Conservation (phyloP, 2,329 filamentous ascomycete species). For the Clonostachys rhizophaga region DNA sequence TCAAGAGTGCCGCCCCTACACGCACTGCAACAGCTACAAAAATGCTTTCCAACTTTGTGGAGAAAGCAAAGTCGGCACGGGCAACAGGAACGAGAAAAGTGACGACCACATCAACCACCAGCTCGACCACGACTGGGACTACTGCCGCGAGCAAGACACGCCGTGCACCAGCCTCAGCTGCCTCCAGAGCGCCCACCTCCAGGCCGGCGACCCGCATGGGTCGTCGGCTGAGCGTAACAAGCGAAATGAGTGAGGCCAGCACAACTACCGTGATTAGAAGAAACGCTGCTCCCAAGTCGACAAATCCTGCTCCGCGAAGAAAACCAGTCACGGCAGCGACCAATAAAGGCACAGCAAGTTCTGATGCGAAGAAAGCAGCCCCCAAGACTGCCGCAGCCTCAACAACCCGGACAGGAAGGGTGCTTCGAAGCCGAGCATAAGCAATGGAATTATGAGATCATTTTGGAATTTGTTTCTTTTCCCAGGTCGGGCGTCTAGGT, state of each 20-base stretch:
- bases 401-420: slow-evolving; percentile 42
- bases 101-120: slow-evolving; percentile 36
- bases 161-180: slow-evolving; percentile 25
- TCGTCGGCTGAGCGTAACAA: slow-evolving; percentile 52
- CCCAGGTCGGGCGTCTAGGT: background rate
- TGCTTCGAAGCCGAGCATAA: slow-evolving; percentile 48
- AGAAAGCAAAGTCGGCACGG: slow-evolving; percentile 54
- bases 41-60: slow-evolving; percentile 51
- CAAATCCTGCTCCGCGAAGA: slow-evolving; percentile 36
- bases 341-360: slow-evolving; percentile 43
- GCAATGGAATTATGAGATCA: background rate
- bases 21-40: slow-evolving; percentile 35
- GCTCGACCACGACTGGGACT: slow-evolving; percentile 28
- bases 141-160: slow-evolving; percentile 24
- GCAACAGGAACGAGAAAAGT: slow-evolving; percentile 40
- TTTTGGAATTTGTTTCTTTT: slow-evolving; percentile 2
- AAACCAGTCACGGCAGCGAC: slow-evolving; percentile 46
- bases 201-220: slow-evolving; percentile 39
- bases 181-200: slow-evolving; percentile 25
- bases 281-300: slow-evolving; percentile 26
- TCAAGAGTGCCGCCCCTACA: slow-evolving; percentile 43
- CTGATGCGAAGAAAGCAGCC: slow-evolving; percentile 43
- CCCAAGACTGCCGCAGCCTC: slow-evolving; percentile 30
- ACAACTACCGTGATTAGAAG: slow-evolving; percentile 61
- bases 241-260: slow-evolving; percentile 60